Evolutionary conservation across 2,329 filamentous ascomycete species (phyloP).

Genomic region (Paraconiothyrium sp.): DNA sequence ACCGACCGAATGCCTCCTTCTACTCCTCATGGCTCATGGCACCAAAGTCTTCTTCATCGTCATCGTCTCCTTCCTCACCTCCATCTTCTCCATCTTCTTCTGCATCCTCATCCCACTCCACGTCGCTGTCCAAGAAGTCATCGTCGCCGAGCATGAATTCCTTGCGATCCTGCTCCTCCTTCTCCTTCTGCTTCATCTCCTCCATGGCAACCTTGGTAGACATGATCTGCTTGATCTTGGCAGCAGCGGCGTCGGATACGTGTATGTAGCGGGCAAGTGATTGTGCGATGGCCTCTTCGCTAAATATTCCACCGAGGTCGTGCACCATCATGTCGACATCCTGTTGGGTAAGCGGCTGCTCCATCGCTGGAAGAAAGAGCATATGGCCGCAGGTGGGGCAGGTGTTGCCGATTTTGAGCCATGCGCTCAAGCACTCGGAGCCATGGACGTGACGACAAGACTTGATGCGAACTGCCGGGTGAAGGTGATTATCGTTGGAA

Average conservation of each 20-base stretch:
- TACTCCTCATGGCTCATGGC: neutral
- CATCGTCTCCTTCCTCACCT: slow-evolving; percentile 9
- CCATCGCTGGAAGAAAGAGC: slow-evolving; percentile 22
- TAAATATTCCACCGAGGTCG: slow-evolving; percentile 8
- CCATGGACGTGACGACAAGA: slow-evolving; percentile 32
- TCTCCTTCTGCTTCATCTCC: slow-evolving; percentile 8
- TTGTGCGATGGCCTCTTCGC: slow-evolving; percentile 9
- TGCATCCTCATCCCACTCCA: slow-evolving; percentile 12
- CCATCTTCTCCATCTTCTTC: slow-evolving; percentile 13
- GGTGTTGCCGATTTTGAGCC: slow-evolving; percentile 29
- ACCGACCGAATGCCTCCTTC: neutral
- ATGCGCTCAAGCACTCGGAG: slow-evolving; percentile 27
- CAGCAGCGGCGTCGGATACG: slow-evolving; percentile 14
- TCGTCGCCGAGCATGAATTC: slow-evolving; percentile 16
- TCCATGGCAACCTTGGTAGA: slow-evolving; percentile 18
- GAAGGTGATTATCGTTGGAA: slow-evolving; percentile 4
- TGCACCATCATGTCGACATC: slow-evolving; percentile 16
- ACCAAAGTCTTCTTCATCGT: neutral
- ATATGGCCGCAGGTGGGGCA: slow-evolving; percentile 32
- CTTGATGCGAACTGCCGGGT: slow-evolving; percentile 27
- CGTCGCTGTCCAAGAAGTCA: slow-evolving; percentile 20
- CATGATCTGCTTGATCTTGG: slow-evolving; percentile 9
- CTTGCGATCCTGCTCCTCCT: neutral
- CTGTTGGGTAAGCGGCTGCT: slow-evolving; percentile 21
- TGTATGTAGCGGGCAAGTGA: slow-evolving; percentile 20